Conservation (phyloP, 306 rosid genomes). For the Bauhinia variegata region DNA sequence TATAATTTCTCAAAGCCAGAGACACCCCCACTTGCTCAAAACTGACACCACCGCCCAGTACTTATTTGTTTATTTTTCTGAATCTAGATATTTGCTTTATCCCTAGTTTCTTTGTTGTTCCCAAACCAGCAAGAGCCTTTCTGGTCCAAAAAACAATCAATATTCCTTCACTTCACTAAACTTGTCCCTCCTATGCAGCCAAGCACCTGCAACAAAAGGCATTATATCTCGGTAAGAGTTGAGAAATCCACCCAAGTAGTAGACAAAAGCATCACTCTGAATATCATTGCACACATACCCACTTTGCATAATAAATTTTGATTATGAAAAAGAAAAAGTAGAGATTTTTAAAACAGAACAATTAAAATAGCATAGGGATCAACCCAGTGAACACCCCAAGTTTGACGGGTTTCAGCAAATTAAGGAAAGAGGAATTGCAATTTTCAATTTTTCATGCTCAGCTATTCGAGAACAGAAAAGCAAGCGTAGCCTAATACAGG, state of each 20-base stretch:
- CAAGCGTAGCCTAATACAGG: background rate
- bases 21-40: slow-evolving; percentile 69
- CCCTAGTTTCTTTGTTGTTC: slow-evolving; percentile 37
- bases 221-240: slow-evolving; percentile 36
- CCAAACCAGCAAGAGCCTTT: slow-evolving; percentile 39
- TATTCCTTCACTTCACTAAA: slow-evolving; percentile 43
- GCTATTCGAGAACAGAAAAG: background rate
- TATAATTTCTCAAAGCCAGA: slow-evolving; percentile 53
- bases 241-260: slow-evolving; percentile 35
- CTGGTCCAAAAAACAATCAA: slow-evolving; percentile 38
- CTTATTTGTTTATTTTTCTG: slow-evolving; percentile 42
- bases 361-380: slow-evolving; percentile 31
- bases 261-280: slow-evolving; percentile 42
- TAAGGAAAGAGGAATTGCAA: slow-evolving; percentile 2
- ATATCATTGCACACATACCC: slow-evolving; percentile 36
- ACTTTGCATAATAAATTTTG: background rate
- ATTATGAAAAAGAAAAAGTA: background rate
- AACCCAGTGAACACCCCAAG: slow-evolving; percentile 25
- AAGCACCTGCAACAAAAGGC: slow-evolving; percentile 43
- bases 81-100: slow-evolving; percentile 43
- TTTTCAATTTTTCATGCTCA: slow-evolving; percentile 28
- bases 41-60: slow-evolving; percentile 76
- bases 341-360: background rate
- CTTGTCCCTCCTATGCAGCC: slow-evolving; percentile 31
- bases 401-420: slow-evolving; percentile 15